Base-by-base conservation (phyloP, 2,329 filamentous ascomycete species). In the Trichoderma simmonsii region DNA sequence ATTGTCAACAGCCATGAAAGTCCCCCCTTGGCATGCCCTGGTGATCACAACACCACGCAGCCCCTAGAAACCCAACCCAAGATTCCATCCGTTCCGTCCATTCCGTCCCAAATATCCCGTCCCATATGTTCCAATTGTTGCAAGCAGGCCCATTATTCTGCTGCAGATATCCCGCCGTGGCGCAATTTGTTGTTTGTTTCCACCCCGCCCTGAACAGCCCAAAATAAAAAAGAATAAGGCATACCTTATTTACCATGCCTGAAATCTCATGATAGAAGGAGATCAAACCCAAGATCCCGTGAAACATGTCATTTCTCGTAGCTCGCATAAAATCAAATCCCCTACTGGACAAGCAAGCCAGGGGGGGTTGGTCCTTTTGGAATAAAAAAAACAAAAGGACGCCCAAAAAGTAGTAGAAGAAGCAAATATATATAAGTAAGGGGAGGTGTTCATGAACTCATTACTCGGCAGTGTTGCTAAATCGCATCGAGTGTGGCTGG, bases 221-320 rank as follows among this genome's bases (percentile, higher is more conserved):
- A 54, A 54, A 66, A 71, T 36, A 43, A 43, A 9, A 54, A 68
- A 56, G 36, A 56, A 60, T 28, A 66, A 65, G 65, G 65, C 70
- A 71, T 59, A 60, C 70, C 62, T 65, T 60, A 34, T 57, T 60
- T 43, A 48, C 56, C 54, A 60, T 60, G 65, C 65, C 65, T 32
- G 30, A 48, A 48, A 60, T 26, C n/a, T 69, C 65, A 51, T 69
- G 34, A 69, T 43, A 26, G 24, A 54, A 34, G 56, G 36, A 43
- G 15, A 51, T 56, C 28, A 48, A 60, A 69, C 54, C 56, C 36
- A 43, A 48, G 36, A 26, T 69, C 18, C 56, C 56, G 48, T 69
- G 65, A 68, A 60, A 70, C 43, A 63, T 36, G 32, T 72, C 68
- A 59, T 71, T 73, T 73, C 68, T 72, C 72, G 56, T 71, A 51